Base-by-base conservation (phyloP, 306 rosid species). In the Cucurbita moschata region DNA sequence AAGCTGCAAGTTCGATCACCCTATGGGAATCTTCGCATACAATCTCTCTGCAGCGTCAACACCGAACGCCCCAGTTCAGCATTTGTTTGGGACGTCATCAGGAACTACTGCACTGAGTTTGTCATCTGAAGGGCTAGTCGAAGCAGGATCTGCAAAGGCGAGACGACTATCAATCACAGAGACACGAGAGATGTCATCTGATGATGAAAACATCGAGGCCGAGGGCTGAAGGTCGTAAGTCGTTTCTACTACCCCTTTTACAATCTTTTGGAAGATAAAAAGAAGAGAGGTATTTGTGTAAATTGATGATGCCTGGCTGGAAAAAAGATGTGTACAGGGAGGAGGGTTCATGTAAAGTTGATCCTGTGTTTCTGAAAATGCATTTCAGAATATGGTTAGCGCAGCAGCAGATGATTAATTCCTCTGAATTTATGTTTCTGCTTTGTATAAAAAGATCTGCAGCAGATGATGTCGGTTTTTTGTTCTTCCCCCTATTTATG, bases 1-100 rank as follows among this genome's bases (percentile, higher is more conserved):
- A 37, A 90, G 97, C 81, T 94, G 98, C 90, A 94, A 94, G 90
- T 94, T 94, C 81, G 95, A 90, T 77, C 98, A 94, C 63, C 98
- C 98, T 54, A 91, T 90, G 96, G 94, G 89, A 81, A 85, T 90
- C 84, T 88, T 90, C 79, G 58, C 97, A 19, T 90, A 88, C 76
- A 87, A 88, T 80, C 79, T 80, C 14, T 76, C 96, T 8, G 80
- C 89, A 76, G 78, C 97, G 72, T 79, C 92, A 76, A 82, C 90
- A 19, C 78, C 88, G 37, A 93, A 86, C 58, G 72, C 81, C 77
- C 86, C 96, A 5, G 90, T 77, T 52, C 81, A 89, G 49, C 96
- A 84, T 46, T 78, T 92, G 74, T 73, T 92, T 65, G 98, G 93
- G 68, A 84, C 98, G 16, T 78, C 96, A 5, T 88, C 98, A 0